phyloP scores from a whole-genome alignment of 495 filamentous ascomycete genomes.

The Pyrenula massariospora region DNA sequence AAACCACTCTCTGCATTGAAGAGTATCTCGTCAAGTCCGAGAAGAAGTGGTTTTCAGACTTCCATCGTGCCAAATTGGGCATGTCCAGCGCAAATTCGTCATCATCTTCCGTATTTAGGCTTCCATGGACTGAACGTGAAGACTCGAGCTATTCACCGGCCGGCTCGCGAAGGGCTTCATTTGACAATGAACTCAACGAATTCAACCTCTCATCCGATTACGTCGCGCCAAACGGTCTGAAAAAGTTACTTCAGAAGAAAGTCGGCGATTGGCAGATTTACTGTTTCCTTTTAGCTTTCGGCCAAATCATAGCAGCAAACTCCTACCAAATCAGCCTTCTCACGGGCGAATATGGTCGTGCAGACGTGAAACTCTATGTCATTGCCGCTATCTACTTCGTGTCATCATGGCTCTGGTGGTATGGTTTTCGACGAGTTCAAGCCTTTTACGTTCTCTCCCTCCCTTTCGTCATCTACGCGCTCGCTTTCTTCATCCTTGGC shows the following conservation, averaged over 20 bases:
- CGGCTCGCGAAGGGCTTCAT: neutral
- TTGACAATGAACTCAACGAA: neutral
- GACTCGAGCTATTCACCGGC: neutral
- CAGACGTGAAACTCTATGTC: constrained; percentile 44
- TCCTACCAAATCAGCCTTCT: constrained; percentile 54
- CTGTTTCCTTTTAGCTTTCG: constrained; percentile 44
- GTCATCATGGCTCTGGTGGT: constrained; percentile 44
- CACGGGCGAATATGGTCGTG: constrained; percentile 40
- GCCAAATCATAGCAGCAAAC: constrained; percentile 48
- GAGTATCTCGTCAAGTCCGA: constrained; percentile 49
- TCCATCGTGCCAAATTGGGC: constrained; percentile 39
- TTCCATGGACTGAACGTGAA: constrained; percentile 1
- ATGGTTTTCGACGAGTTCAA: constrained; percentile 36
- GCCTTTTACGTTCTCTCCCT: constrained; percentile 38
- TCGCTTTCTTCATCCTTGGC: constrained; percentile 46
- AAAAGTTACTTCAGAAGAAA: constrained; percentile 5
- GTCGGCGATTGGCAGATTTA: constrained; percentile 45
- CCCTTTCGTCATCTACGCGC: constrained; percentile 42
- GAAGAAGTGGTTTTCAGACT: constrained; percentile 51
- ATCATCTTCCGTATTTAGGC: constrained; percentile 11
- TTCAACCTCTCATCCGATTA: neutral
- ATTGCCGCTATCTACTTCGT: constrained; percentile 42
- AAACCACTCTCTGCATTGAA: constrained; percentile 48
- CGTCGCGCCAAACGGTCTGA: neutral
- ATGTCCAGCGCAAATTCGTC: constrained; percentile 10